Evolutionary conservation across 2,329 filamentous ascomycete species (phyloP).

Genomic region (Claviceps cyperi): DNA sequence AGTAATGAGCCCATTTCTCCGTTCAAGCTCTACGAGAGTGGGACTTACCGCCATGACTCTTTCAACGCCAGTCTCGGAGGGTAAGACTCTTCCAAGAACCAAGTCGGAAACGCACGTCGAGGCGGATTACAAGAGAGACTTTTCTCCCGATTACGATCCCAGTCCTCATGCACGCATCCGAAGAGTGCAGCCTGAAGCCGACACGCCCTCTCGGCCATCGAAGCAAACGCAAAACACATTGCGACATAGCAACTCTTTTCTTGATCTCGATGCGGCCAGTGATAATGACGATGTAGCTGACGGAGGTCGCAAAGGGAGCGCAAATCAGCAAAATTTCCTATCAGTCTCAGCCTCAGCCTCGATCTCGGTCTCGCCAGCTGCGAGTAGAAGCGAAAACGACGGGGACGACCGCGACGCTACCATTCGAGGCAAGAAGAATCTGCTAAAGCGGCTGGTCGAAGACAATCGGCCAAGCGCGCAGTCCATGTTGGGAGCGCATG

Average conservation of each 20-base stretch:
- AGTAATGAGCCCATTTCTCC: slow-evolving; percentile 75
- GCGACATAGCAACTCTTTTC: slow-evolving; percentile 31
- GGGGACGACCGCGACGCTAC: slow-evolving; percentile 15
- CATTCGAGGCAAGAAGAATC: slow-evolving; percentile 14
- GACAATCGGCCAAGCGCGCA: slow-evolving; percentile 13
- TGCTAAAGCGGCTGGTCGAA: slow-evolving; percentile 10
- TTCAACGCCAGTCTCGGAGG: slow-evolving; percentile 11
- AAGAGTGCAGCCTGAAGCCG: slow-evolving; percentile 37
- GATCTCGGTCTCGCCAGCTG: neutral
- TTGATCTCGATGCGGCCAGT: slow-evolving; percentile 33
- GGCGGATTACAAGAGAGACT: slow-evolving; percentile 37
- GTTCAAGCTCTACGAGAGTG: slow-evolving; percentile 14
- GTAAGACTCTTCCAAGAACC: slow-evolving; percentile 11
- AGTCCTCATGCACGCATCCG: slow-evolving; percentile 58
- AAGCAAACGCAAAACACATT: slow-evolving; percentile 16
- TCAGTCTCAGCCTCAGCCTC: neutral
- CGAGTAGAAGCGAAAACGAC: slow-evolving; percentile 1
- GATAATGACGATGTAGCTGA: slow-evolving; percentile 28
- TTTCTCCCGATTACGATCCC: slow-evolving; percentile 63
- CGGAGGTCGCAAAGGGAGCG: slow-evolving; percentile 5
- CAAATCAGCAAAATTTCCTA: neutral
- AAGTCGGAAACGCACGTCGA: slow-evolving; percentile 14
- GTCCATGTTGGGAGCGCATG: slow-evolving; percentile 26
- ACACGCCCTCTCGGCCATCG: slow-evolving; percentile 22
- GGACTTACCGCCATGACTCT: slow-evolving; percentile 10